Base-by-base conservation (phyloP, 164 flowering plant genomes). In the Vitis amurensis region DNA sequence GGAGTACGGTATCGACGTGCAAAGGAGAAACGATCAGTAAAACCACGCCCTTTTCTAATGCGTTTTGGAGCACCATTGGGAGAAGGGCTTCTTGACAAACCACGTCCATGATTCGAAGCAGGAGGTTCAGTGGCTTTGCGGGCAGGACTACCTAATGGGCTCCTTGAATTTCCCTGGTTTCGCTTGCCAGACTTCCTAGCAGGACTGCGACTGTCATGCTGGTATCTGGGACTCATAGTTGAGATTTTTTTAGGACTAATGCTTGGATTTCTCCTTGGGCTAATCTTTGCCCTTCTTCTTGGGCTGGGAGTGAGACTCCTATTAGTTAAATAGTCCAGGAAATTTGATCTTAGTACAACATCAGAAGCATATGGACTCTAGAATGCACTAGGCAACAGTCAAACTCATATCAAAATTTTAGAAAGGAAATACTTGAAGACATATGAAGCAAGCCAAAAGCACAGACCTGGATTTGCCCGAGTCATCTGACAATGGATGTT, bases 1-100 rank as follows among this genome's bases (percentile, higher is more conserved):
- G 97, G 97, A 29, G 96, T 92, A 27, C 91, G 88, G 67, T 90
- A 92, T 12, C 85, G 83, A 23, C 97, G 95, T 62, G 87, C 96
- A 82, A 76, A 89, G 19, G 96, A 77, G 76, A 78, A 92, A 11
- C 74, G 81, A 4, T 90, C 90, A 66, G 92, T 92, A 68, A 92
- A 92, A 47, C 96, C 97, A 75, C 97, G 96, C 12, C 97, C 97
- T 79, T 85, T 90, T 66, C 96, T 84, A 67, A 90, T 64, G 15
- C 94, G 96, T 76, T 89, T 88, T 29, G 87, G 80, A 47, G 66
- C 66, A 23, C 91, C 90, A 80, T 77, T 68, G 59, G 87, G 88
- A 66, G 94, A 81, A 29, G 69, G 77, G 74, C 90, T 89, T 73
- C 85, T 76, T 63, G 89, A 76, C 50, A 69, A 50, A 57, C 59